Conservation (phyloP, 345 rosid species). For the Eucalyptus microcorys region DNA sequence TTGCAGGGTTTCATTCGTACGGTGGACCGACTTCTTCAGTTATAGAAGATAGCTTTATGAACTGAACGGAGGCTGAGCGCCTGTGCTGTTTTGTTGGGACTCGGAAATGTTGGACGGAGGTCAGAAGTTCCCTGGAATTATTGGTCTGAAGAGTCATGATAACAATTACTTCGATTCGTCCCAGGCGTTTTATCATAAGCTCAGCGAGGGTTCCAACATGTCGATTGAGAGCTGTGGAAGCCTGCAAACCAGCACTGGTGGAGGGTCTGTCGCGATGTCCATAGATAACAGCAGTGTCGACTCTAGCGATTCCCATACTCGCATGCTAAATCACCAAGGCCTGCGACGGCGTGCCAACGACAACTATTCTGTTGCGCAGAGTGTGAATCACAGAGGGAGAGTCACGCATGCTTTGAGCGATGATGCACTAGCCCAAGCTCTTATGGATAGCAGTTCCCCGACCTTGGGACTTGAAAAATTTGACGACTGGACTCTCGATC, state of each 20-base stretch:
- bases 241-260: conserved; percentile 28
- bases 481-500: conserved; percentile 28
- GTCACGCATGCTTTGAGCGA: conserved; percentile 22
- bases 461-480: conserved; percentile 17
- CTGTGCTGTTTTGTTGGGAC: not conserved
- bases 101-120: conserved; percentile 24
- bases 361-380: conserved; percentile 12
- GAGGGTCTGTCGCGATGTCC: conserved; percentile 36
- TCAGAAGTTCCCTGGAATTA: conserved; percentile 21
- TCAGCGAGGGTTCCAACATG: conserved; percentile 33
- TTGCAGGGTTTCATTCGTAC: not conserved
- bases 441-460: conserved; percentile 19
- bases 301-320: conserved; percentile 32
- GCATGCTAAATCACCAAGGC: conserved; percentile 33
- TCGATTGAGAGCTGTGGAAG: conserved; percentile 27
- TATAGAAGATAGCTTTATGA: not conserved
- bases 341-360: conserved; percentile 15
- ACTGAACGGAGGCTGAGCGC: not conserved
- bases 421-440: conserved; percentile 25
- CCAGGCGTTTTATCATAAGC: conserved; percentile 26
- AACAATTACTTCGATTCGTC: conserved; percentile 17
- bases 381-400: conserved; percentile 22
- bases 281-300: conserved; percentile 28
- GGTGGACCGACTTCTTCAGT: not conserved
- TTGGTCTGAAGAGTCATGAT: conserved; percentile 13